phyloP scores from a whole-genome alignment of 2,329 filamentous ascomycete species.

The Colletotrichum gigasporum region DNA sequence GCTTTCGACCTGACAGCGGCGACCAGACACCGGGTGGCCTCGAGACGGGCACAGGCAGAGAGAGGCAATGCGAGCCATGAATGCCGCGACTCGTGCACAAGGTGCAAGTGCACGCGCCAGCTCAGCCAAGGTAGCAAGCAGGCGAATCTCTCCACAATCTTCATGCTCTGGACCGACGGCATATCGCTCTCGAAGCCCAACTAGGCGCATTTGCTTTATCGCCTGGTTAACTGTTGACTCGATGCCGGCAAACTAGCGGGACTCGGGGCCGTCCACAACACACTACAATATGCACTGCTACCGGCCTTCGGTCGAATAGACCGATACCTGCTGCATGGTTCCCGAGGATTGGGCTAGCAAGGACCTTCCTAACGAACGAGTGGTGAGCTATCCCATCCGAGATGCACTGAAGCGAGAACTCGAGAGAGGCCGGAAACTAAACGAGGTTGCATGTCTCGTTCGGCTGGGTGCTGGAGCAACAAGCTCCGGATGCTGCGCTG shows the following conservation, averaged over 20 bases:
- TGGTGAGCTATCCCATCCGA: neutral
- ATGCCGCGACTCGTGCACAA: conserved; percentile 23
- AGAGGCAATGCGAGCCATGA: neutral
- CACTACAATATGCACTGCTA: neutral
- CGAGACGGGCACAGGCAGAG: neutral
- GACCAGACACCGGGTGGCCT: too few relatives aligned
- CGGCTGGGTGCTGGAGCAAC: conserved; percentile 4
- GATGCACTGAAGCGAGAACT: neutral
- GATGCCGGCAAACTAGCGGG: conserved; percentile 4
- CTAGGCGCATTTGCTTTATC: neutral
- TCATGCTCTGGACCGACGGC: neutral
- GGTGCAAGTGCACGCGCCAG: conserved; percentile 23
- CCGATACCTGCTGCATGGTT: neutral
- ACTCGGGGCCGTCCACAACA: neutral
- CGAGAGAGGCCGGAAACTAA: neutral
- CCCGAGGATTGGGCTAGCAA: neutral
- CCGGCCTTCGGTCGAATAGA: neutral
- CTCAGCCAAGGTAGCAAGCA: too few relatives aligned
- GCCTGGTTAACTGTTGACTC: conserved; percentile 5
- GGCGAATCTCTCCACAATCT: neutral
- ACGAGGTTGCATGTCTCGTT: conserved; percentile 14
- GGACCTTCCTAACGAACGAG: neutral
- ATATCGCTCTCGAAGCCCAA: neutral
- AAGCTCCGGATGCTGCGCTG: conserved; percentile 16
- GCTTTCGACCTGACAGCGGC: neutral